phyloP scores from a whole-genome alignment of 2,329 filamentous ascomycete species.

The Pestalotiopsis sp. region DNA sequence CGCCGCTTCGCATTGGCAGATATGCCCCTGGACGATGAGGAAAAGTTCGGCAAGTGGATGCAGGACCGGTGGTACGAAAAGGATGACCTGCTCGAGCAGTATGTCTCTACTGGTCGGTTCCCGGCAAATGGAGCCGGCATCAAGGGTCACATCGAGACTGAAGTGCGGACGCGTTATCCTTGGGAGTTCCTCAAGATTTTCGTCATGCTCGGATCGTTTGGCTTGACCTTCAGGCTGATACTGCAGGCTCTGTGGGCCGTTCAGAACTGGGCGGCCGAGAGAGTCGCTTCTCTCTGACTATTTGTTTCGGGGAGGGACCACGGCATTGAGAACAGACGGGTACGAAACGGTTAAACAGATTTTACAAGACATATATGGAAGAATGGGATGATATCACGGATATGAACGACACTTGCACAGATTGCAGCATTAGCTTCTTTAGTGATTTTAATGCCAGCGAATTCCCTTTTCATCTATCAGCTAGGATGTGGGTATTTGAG shows the following conservation, averaged over 20 bases:
- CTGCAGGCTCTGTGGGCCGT: slow-evolving; percentile 22
- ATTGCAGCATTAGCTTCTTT: background rate
- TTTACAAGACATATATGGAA: background rate
- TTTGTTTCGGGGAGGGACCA: background rate
- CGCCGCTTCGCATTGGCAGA: slow-evolving; percentile 78
- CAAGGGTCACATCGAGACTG: slow-evolving; percentile 57
- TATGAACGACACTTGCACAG: background rate
- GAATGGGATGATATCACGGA: background rate
- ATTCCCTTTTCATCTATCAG: background rate
- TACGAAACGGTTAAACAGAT: background rate
- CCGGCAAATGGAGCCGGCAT: slow-evolving; percentile 65
- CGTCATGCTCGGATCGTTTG: slow-evolving; percentile 48
- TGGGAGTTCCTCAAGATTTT: slow-evolving; percentile 62
- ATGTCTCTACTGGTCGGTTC: slow-evolving; percentile 76
- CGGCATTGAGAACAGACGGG: background rate
- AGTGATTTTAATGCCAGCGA: background rate
- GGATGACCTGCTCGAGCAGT: slow-evolving; percentile 85
- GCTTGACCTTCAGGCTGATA: slow-evolving; percentile 42
- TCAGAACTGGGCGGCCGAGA: slow-evolving; percentile 2
- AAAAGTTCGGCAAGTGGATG: slow-evolving; percentile 84
- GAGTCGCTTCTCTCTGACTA: background rate
- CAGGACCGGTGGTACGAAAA: slow-evolving; percentile 90
- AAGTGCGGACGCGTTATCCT: slow-evolving; percentile 55
- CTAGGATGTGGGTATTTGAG: background rate
- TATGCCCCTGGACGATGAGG: slow-evolving; percentile 77